A percentile compares a stretch with the other conserved stretches of the same genome.
phyloP scores from a whole-genome alignment of 192 early-diverging fungal species.

The Phycomyces blakesleeanus region DNA sequence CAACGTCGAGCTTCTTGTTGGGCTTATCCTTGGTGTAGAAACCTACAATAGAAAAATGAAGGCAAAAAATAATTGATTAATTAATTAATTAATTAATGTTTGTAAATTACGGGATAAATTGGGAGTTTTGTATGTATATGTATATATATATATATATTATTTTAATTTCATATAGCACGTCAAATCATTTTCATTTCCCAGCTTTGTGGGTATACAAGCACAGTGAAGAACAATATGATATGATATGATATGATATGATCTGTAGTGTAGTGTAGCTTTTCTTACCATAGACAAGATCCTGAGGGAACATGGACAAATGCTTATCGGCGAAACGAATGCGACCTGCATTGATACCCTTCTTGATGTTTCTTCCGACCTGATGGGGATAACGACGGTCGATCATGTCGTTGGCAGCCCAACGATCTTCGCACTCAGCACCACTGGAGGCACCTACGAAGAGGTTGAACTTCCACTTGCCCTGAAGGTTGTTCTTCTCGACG shows the following conservation, averaged over 20 bases:
- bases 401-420: conserved; percentile 38
- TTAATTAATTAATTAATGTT: too few relatives aligned
- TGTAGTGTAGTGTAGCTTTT: too few relatives aligned
- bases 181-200: too few relatives aligned
- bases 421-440: conserved; percentile 29
- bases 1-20: conserved; percentile 34
- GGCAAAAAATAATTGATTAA: too few relatives aligned
- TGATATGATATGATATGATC: too few relatives aligned
- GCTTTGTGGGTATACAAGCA: too few relatives aligned
- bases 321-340: conserved; percentile 41
- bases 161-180: too few relatives aligned
- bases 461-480: conserved; percentile 39
- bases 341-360: conserved; percentile 36
- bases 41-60: conserved; percentile 11
- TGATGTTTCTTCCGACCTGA: conserved; percentile 35
- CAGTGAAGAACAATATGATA: too few relatives aligned
- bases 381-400: conserved; percentile 41
- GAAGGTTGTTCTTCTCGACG: conserved; percentile 39
- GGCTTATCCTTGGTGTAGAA: conserved; percentile 36
- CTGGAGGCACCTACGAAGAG: conserved; percentile 36
- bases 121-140: too few relatives aligned
- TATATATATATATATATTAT: too few relatives aligned
- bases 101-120: too few relatives aligned
- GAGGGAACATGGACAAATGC: conserved; percentile 42
- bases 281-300: conserved; percentile 35